Conservation (phyloP, 257 asterid species). For the Plectranthus barbatus region DNA sequence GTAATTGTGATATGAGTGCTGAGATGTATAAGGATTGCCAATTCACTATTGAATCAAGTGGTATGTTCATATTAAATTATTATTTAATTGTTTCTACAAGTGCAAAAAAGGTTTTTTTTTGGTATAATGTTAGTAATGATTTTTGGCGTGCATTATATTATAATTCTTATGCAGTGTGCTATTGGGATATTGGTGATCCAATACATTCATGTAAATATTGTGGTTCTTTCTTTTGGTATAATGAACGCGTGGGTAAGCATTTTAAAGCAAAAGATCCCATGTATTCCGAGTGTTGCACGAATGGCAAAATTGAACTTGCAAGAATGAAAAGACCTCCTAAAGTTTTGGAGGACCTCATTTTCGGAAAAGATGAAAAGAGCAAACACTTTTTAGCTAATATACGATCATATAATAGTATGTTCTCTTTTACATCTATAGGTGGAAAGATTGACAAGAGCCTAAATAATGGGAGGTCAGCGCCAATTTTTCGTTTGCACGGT, state of each 20-base stretch:
- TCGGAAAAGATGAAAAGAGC: background rate
- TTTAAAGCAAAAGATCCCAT: background rate
- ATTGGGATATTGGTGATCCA: background rate
- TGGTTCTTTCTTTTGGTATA: background rate
- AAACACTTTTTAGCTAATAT: background rate
- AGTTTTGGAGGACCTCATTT: background rate
- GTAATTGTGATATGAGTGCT: too few relatives aligned
- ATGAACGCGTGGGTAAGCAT: background rate
- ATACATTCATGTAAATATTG: background rate
- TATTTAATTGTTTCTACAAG: too few relatives aligned
- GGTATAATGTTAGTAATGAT: too few relatives aligned
- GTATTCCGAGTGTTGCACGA: background rate
- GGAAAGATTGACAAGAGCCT: too few relatives aligned
- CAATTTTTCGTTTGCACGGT: too few relatives aligned
- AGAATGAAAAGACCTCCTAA: background rate
- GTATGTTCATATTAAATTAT: too few relatives aligned
- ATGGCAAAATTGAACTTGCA: background rate
- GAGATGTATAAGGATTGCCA: too few relatives aligned
- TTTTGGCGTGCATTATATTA: too few relatives aligned
- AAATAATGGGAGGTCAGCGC: too few relatives aligned
- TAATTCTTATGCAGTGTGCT: background rate
- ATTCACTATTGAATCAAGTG: too few relatives aligned
- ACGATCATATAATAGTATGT: background rate
- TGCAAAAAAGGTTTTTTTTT: too few relatives aligned
- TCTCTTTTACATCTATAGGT: too few relatives aligned